Evolutionary conservation across 2,329 filamentous ascomycete species (phyloP).

Genomic region (Claviceps paspali): DNA sequence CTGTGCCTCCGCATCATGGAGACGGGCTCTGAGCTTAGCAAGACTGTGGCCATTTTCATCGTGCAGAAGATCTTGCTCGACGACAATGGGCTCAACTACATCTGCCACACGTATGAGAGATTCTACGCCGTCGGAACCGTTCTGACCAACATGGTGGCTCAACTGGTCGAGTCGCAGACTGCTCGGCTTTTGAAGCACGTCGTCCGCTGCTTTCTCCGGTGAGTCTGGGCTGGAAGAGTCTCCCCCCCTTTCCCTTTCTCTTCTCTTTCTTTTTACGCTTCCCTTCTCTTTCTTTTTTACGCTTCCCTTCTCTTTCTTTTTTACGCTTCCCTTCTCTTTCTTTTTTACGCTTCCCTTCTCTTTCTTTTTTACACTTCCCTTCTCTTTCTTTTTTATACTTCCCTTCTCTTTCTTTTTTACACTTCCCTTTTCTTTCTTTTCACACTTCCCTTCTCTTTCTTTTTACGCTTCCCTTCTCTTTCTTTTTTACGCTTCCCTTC

Average conservation of each 20-base stretch:
- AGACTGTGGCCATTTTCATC: conserved; percentile 98
- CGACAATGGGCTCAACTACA: conserved; percentile 93
- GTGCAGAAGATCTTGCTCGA: conserved; percentile 97
- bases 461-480: too few relatives aligned
- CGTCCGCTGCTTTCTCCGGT: conserved; percentile 91
- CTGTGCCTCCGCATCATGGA: conserved; percentile 98
- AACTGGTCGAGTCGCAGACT: conserved; percentile 94
- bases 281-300: too few relatives aligned
- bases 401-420: too few relatives aligned
- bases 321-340: too few relatives aligned
- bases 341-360: background rate
- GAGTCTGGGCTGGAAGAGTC: conserved; percentile 17
- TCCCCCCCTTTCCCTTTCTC: background rate
- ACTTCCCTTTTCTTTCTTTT: too few relatives aligned
- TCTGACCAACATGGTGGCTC: conserved; percentile 94
- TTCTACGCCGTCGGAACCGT: conserved; percentile 98
- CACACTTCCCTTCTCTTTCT: too few relatives aligned
- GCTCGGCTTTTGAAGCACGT: conserved; percentile 93
- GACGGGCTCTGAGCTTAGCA: conserved; percentile 93
- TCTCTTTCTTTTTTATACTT: too few relatives aligned
- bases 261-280: background rate
- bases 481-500: too few relatives aligned
- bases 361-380: too few relatives aligned
- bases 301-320: too few relatives aligned
- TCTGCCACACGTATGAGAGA: conserved; percentile 94